These are phyloP conservation scores for Clavariopsis aquatica DNA, from an alignment of 495 filamentous ascomycete species.

Conservation along the genomic window DNA sequence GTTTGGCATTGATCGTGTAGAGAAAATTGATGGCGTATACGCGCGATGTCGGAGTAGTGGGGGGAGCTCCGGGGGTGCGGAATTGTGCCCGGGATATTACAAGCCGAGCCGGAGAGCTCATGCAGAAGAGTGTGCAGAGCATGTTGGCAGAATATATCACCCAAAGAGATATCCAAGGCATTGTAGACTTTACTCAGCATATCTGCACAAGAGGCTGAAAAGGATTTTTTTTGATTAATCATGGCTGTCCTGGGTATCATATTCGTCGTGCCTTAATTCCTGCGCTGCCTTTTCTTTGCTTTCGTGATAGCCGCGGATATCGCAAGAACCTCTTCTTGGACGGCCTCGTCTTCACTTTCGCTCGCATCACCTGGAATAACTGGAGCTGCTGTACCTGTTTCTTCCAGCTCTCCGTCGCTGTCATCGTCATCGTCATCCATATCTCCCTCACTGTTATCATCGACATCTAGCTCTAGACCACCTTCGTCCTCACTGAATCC, in stretches of 20 bases:
- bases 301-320: slow-evolving; percentile 28
- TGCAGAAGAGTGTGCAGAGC: background rate
- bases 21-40: background rate
- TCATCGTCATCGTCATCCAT: slow-evolving; percentile 8
- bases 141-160: background rate
- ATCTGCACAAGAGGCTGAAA: background rate
- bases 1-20: background rate
- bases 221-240: background rate
- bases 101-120: background rate
- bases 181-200: background rate
- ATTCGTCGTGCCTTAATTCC: slow-evolving; percentile 9
- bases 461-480: slow-evolving; percentile 33
- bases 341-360: slow-evolving; percentile 17
- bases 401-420: slow-evolving; percentile 2
- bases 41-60: slow-evolving; percentile 5
- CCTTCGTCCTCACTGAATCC: slow-evolving; percentile 55
- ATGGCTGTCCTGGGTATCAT: slow-evolving; percentile 19
- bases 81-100: background rate
- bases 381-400: background rate
- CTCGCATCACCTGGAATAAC: background rate
- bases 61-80: background rate
- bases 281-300: slow-evolving; percentile 23
- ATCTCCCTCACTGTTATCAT: slow-evolving; percentile 19
- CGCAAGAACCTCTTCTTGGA: slow-evolving; percentile 34
- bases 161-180: background rate